Conservation (phyloP, 352 stramenopile species). For the Phytophthora syringae region DNA sequence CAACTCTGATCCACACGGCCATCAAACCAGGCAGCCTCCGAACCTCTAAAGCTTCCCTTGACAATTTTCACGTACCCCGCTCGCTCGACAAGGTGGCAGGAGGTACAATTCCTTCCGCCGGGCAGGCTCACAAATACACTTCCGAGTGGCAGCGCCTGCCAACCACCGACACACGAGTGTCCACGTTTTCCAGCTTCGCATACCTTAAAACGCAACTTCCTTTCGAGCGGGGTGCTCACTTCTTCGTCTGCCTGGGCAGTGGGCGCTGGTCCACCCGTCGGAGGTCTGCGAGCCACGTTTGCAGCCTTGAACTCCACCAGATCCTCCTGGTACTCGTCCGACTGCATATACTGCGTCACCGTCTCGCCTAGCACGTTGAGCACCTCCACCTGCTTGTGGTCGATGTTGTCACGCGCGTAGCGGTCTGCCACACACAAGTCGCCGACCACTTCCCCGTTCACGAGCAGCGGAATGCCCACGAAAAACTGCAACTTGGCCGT, state of each 20-base stretch:
- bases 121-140: slow-evolving; percentile 40
- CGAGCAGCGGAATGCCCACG: slow-evolving; percentile 84
- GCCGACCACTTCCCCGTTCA: slow-evolving; percentile 86
- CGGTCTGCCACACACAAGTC: slow-evolving; percentile 87
- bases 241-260: slow-evolving; percentile 35
- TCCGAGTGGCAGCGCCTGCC: slow-evolving; percentile 10
- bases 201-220: slow-evolving; percentile 85
- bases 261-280: slow-evolving; percentile 14
- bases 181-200: slow-evolving; percentile 21
- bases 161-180: slow-evolving; percentile 17
- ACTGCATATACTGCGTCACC: slow-evolving; percentile 90
- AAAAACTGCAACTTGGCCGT: slow-evolving; percentile 90
- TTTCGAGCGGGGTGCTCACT: slow-evolving; percentile 21
- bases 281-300: slow-evolving; percentile 30
- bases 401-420: slow-evolving; percentile 79
- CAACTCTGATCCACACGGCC: slow-evolving; percentile 29
- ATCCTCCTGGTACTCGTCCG: slow-evolving; percentile 80
- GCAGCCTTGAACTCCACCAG: slow-evolving; percentile 70
- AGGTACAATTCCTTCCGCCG: slow-evolving; percentile 26
- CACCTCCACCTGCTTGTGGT: slow-evolving; percentile 87
- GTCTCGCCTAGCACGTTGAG: slow-evolving; percentile 89
- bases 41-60: slow-evolving; percentile 23
- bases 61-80: slow-evolving; percentile 34
- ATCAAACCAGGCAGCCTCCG: slow-evolving; percentile 17
- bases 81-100: slow-evolving; percentile 25